A percentile compares a stretch with the other conserved stretches of the same genome.
Evolutionary conservation across 495 filamentous ascomycete species (phyloP).

Genomic region (Annulohypoxylon stygium): DNA sequence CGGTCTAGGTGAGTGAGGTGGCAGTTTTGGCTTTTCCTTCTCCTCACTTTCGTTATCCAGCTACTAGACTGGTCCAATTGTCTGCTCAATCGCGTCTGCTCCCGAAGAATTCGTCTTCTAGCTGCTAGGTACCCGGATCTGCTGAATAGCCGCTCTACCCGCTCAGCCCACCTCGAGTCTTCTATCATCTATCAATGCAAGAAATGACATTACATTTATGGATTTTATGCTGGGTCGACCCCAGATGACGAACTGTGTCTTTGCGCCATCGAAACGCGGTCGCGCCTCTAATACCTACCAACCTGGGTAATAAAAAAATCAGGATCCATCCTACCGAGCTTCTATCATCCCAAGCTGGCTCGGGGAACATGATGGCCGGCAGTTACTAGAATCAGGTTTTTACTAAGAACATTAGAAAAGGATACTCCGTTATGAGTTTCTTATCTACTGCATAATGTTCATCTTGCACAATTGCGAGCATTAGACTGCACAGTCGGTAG

Average conservation of each 20-base stretch:
- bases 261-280: conserved; percentile 37
- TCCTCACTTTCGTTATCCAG: conserved; percentile 15
- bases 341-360: conserved; percentile 19
- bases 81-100: conserved; percentile 40
- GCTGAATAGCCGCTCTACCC: conserved; percentile 44
- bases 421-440: conserved; percentile 19
- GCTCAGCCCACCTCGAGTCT: conserved; percentile 31
- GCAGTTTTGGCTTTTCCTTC: conserved; percentile 17
- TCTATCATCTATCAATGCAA: conserved; percentile 26
- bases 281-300: conserved; percentile 42
- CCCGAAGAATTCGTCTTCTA: conserved; percentile 10
- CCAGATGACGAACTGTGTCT: conserved; percentile 39
- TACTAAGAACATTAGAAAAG: conserved; percentile 25
- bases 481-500: background rate
- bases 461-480: conserved; percentile 21
- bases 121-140: conserved; percentile 18
- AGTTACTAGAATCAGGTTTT: conserved; percentile 23
- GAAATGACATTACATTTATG: conserved; percentile 22
- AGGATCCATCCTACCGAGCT: conserved; percentile 28
- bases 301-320: conserved; percentile 36
- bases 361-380: conserved; percentile 26
- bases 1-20: conserved; percentile 37
- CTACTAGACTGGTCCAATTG: conserved; percentile 26
- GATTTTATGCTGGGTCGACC: conserved; percentile 25
- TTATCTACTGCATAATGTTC: conserved; percentile 28